Base-by-base conservation (phyloP, 2,329 filamentous ascomycete species). In the Fusarium continuum region DNA sequence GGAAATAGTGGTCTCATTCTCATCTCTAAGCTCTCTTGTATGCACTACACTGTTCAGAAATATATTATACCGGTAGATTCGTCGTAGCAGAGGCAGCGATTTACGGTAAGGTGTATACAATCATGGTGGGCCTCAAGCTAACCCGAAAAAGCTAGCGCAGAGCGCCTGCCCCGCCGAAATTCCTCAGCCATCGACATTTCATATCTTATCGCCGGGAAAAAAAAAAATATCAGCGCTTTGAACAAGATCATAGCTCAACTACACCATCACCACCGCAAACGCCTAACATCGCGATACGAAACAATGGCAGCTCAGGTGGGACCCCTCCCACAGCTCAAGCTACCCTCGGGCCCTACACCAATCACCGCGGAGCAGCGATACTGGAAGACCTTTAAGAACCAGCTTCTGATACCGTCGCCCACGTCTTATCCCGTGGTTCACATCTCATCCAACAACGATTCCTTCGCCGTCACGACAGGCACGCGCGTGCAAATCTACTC, bases 331-430 rank as follows among this genome's bases (percentile, higher is more conserved):
- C 89, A 89, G 76, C 81, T 96, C 73, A 96, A 92, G 83, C 85
- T 96, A 73, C 88, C 94, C 54, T 85, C 91, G 64, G 91, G 92
- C 45, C 93, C 93, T 54, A 89, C 90, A 34, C 90, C 92, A 49
- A 80, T 94, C 41, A 97, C 94, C 6, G 89, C 93, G 26, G 95
- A 99, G 80, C 93, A 98, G 79, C 86, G 89, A 67, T 98, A 98
- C 83, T 99, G 96, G 96, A 91, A 90, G 74, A 90, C 91, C 11
- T 99, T 99, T 82, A 93, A 92, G 79, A 95, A 93, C 69, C 91
- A 93, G 67, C 87, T 96, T 55, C 88, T 94, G 61, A 88, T 98
- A 61, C 91, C 95, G 39, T 96, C 94, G 63, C 93, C 93, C 65
- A 92, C 95, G 65, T 91, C 92, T 74, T 93, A 91, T 75, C 91